Evolutionary conservation across 23 red algal species (phyloP).

Genomic region (Pyropia haitanensis): DNA sequence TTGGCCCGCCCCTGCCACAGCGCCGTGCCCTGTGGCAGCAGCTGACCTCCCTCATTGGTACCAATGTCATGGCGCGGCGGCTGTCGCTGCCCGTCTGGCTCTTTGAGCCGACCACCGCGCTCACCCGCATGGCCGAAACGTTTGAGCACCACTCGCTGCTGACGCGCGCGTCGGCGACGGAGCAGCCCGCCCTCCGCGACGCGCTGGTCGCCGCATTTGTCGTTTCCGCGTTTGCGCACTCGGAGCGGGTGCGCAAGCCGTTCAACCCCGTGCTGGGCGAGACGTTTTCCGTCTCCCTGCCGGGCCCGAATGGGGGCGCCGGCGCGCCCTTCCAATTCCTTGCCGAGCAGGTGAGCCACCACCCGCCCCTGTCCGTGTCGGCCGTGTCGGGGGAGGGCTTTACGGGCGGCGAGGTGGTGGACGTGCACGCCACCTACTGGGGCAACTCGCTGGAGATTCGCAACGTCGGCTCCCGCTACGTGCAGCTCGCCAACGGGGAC

Average conservation of each 20-base stretch:
- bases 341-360: conserved; percentile 85
- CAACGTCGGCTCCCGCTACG: conserved; percentile 47
- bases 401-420: conserved; percentile 57
- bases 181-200: conserved; percentile 56
- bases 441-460: conserved; percentile 76
- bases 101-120: conserved; percentile 79
- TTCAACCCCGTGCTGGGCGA: conserved; percentile 89
- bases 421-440: conserved; percentile 59
- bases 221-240: conserved; percentile 70
- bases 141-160: conserved; percentile 60
- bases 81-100: conserved; percentile 71
- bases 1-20: neutral
- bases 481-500: conserved; percentile 47
- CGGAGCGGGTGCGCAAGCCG: conserved; percentile 78
- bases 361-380: conserved; percentile 71
- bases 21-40: conserved; percentile 65
- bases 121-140: conserved; percentile 74
- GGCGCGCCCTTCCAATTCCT: conserved; percentile 46
- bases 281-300: conserved; percentile 3
- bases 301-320: neutral
- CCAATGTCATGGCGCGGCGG: conserved; percentile 59
- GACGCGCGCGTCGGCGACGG: conserved; percentile 39
- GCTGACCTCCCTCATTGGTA: conserved; percentile 53
- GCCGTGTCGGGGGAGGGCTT: conserved; percentile 47
- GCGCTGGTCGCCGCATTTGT: conserved; percentile 59